Evolutionary conservation across 164 flowering plant genomes (phyloP), one percentile per base, ranked within the genome.

Genomic region (Liriodendron chinense): DNA sequence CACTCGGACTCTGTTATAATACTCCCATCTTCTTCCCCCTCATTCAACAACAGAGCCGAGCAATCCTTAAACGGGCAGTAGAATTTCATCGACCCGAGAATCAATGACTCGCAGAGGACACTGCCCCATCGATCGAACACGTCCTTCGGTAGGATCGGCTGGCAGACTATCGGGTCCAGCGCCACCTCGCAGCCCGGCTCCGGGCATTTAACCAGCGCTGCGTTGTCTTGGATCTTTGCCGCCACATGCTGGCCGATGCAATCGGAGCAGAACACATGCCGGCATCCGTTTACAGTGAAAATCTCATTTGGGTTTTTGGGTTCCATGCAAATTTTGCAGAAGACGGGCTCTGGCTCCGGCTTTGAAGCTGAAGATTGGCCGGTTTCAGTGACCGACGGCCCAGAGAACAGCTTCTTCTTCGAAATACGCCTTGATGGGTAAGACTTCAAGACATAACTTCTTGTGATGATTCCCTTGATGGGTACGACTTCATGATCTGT

Each of bases 241-340:
- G 64, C 62, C 0, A 87, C 74, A 72, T 88, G 80, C n/a, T 73
- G 78, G 77, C 47, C 13, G 8, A 84, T 77, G 78, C 91, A 88
- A 7, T 77, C 84, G 9, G 62, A 34, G 80, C 89, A 86, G 66
- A 71, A 81, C 0, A 74, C 75, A 65, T 88, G 88, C 9, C 24
- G 0, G 78, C 91, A 88, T 14, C 48, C 64, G 3, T 4, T 5
- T 13, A 28, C 65, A 1, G 10, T 22, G n/a, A 72, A 77, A 22
- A 26, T 49, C 48, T 77, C 79, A n/a, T n/a, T 2, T 9, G 25
- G 3, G 3, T 61, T 6, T 22, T 65, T 72, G 20, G 70, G 48
- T 10, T 77, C 79, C 79, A 77, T 77, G 71, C 79, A 77, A 13
- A 77, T 77, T 26, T 25, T n/a, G 67, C 79, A 72, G 79, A 65